These are phyloP conservation scores for Beauveria caledonica DNA, from an alignment of 2,329 filamentous ascomycete genomes.

Conservation along the genomic window DNA sequence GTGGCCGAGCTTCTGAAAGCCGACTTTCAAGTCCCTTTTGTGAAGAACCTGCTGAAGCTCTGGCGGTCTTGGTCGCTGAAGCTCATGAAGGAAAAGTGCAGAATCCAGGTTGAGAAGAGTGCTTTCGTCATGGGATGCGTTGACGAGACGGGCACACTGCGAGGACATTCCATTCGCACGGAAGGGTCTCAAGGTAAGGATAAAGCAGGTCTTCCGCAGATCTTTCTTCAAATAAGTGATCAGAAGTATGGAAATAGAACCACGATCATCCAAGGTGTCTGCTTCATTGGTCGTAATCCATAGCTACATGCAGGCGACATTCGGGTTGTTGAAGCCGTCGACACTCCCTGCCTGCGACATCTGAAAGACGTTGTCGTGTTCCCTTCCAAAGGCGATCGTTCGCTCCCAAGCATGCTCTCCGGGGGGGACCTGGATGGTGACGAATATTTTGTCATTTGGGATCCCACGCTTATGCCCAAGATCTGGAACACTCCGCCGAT, in stretches of 20 bases:
- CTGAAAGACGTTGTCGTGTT: conserved; percentile 83
- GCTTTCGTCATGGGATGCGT: conserved; percentile 83
- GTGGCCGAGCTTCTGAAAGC: conserved; percentile 70
- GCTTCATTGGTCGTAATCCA: conserved; percentile 82
- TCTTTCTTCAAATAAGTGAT: conserved; percentile 76
- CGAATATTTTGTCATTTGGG: conserved; percentile 93
- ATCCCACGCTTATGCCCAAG: conserved; percentile 60
- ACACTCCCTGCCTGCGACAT: conserved; percentile 64
- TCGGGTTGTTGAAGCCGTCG: conserved; percentile 75
- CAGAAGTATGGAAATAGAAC: conserved; percentile 45
- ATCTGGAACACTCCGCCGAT: conserved; percentile 70
- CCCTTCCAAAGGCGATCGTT: conserved; percentile 71
- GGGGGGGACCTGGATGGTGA: conserved; percentile 94
- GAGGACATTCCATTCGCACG: conserved; percentile 55
- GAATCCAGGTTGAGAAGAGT: conserved; percentile 71
- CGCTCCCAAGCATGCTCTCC: conserved; percentile 88
- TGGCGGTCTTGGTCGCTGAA: conserved; percentile 91
- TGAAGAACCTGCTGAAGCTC: conserved; percentile 66
- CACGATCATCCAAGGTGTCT: conserved; percentile 64
- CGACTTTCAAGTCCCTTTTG: conserved; percentile 84
- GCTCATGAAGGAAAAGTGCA: conserved; percentile 84
- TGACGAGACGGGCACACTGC: conserved; percentile 71
- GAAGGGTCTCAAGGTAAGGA: conserved; percentile 34
- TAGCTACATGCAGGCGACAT: conserved; percentile 91
- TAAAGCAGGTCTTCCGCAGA: conserved; percentile 60